Conservation (phyloP, 306 rosid species). For the Urtica urens region DNA sequence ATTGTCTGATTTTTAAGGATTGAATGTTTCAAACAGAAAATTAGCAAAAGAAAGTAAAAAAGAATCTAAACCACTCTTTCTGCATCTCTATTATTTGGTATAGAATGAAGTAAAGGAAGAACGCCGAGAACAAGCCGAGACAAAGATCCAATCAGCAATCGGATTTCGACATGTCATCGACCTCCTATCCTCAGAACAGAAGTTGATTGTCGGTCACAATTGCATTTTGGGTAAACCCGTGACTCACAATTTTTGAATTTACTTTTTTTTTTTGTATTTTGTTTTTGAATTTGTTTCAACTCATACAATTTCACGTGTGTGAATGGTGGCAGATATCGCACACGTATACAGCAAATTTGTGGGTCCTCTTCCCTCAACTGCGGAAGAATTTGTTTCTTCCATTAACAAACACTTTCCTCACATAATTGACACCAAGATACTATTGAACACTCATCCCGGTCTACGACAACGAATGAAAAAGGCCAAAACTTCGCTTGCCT, state of each 20-base stretch:
- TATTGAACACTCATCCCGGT: conserved; percentile 38
- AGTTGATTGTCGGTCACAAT: conserved; percentile 83
- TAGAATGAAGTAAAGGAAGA: conserved; percentile 71
- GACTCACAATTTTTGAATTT: neutral
- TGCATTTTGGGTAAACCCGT: conserved; percentile 61
- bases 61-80: neutral
- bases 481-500: conserved; percentile 54
- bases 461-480: conserved; percentile 62
- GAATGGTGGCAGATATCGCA: conserved; percentile 69
- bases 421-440: conserved; percentile 75
- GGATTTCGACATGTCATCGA: conserved; percentile 97
- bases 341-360: conserved; percentile 73
- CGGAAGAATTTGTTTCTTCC: conserved; percentile 67
- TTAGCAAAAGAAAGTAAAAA: neutral
- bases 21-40: neutral
- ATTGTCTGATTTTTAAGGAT: neutral
- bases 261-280: conserved; percentile 4
- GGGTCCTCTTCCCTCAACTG: conserved; percentile 71
- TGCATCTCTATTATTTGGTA: conserved; percentile 11
- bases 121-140: conserved; percentile 30
- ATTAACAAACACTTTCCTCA: conserved; percentile 60
- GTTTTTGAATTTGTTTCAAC: conserved; percentile 11
- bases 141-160: conserved; percentile 57
- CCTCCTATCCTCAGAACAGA: conserved; percentile 71
- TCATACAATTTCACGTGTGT: conserved; percentile 19